These are phyloP conservation scores for Aspergillus diversus DNA, from an alignment of 495 filamentous ascomycete species.

Conservation along the genomic window DNA sequence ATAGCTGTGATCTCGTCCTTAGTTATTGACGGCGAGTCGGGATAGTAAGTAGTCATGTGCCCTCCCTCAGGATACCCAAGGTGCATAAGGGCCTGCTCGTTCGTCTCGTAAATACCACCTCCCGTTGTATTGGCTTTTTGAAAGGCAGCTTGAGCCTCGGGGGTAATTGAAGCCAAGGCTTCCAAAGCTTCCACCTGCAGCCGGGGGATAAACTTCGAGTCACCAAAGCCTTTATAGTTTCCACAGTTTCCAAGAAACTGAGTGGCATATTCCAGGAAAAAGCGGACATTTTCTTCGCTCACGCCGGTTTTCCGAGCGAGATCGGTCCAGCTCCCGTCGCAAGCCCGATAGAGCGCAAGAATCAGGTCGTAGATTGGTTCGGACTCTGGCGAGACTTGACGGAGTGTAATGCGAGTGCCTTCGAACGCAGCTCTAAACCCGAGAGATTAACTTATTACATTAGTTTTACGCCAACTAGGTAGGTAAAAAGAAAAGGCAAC, in stretches of 20 bases:
- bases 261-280: conserved; percentile 84
- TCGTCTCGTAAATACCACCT: conserved; percentile 74
- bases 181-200: conserved; percentile 67
- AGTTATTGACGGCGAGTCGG: conserved; percentile 81
- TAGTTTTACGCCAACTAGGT: background rate
- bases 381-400: conserved; percentile 88
- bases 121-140: conserved; percentile 55
- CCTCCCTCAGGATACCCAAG: conserved; percentile 82
- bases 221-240: conserved; percentile 97
- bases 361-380: conserved; percentile 93
- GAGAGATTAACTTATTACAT: background rate
- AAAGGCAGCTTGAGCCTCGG: conserved; percentile 64
- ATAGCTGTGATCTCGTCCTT: conserved; percentile 79
- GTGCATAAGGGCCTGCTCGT: conserved; percentile 70
- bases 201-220: conserved; percentile 91
- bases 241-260: conserved; percentile 90
- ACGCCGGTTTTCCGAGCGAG: conserved; percentile 71
- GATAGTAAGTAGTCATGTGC: conserved; percentile 92
- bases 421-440: conserved; percentile 73
- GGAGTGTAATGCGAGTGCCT: conserved; percentile 81
- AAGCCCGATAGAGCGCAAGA: conserved; percentile 71
- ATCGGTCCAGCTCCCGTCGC: conserved; percentile 76
- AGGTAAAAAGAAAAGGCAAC: background rate
- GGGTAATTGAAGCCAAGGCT: conserved; percentile 67
- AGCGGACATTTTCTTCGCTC: conserved; percentile 66